Base-by-base conservation (phyloP, 495 filamentous ascomycete species). In the Cudoniella acicularis region DNA sequence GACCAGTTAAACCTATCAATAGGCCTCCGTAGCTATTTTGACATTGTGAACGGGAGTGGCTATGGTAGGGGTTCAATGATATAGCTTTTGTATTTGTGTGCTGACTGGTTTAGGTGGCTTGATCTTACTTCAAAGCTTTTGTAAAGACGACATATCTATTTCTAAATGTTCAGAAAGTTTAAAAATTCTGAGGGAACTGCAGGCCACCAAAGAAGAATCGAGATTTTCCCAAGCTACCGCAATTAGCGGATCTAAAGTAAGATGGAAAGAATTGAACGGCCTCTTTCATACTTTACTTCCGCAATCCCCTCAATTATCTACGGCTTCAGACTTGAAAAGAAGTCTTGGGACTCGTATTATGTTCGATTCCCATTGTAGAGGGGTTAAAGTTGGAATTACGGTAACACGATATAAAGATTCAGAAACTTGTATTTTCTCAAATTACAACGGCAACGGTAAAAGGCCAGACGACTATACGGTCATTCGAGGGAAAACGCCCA, bases 11-110 rank as follows among this genome's bases (percentile, higher is more conserved):
- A 22, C 18, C 23, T 54, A n/a, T n/a, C 18, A n/a, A 45, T 52
- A n/a, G 43, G 36, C 13, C 10, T 60, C 21, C 49, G 41, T n/a
- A 40, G 54, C 9, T 11, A 26, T 16, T 60, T 60, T 26, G 57
- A 60, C 40, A 30, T 60, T 3, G 52, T n/a, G 27, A 16, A 17
- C 18, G 25, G 26, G 10, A 54, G 20, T 45, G 24, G 52, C 8
- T 54, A 8, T 10, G 52, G 52, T 54, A 46, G 6, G 43, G 6
- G 43, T n/a, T 46, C 43, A 16, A 4, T 6, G 43, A 21, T 41
- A 41, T 41, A 41, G 8, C 18, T n/a, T 17, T 46, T 21, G 3
- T 6, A 8, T 3, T 9, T 46, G 43, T 21, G 4, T n/a, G 43
- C n/a, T 17, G 3, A 46, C 3, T 6, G 17, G 4, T 21, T 6